Percentiles rank a stretch among this genome's conserved stretches.
phyloP scores from a whole-genome alignment of 495 filamentous ascomycete species.

The Penicillium parvum region DNA sequence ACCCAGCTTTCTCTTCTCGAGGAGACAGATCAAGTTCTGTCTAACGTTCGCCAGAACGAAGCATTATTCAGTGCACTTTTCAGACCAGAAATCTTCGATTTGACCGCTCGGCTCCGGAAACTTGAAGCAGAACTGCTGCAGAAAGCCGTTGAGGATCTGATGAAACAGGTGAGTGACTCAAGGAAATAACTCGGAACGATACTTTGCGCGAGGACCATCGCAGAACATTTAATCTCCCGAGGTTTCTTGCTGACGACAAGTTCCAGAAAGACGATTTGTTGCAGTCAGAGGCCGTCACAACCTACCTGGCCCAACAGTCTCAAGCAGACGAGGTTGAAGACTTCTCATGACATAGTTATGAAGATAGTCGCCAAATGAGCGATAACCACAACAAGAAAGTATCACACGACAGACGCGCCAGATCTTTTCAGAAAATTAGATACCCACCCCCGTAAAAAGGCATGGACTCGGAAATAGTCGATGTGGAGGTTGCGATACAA shows the following conservation, averaged over 20 bases:
- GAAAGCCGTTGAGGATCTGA: slow-evolving; percentile 48
- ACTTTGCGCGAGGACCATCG: too few relatives aligned
- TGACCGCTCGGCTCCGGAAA: slow-evolving; percentile 47
- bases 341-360: slow-evolving; percentile 38
- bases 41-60: slow-evolving; percentile 23
- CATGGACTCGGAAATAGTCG: slow-evolving; percentile 1
- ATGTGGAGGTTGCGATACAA: slow-evolving; percentile 2
- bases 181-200: too few relatives aligned
- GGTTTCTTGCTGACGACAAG: slow-evolving; percentile 4
- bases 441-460: slow-evolving; percentile 1
- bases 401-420: not conserved
- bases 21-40: slow-evolving; percentile 37
- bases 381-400: not conserved
- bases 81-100: slow-evolving; percentile 35
- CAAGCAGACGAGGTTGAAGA: slow-evolving; percentile 38
- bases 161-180: slow-evolving; percentile 54
- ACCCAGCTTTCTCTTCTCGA: slow-evolving; percentile 56
- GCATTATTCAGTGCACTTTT: slow-evolving; percentile 28
- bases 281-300: slow-evolving; percentile 36
- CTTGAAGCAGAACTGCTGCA: slow-evolving; percentile 58
- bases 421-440: slow-evolving; percentile 7
- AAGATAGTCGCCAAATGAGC: not conserved
- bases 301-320: slow-evolving; percentile 39
- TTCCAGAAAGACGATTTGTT: slow-evolving; percentile 40
- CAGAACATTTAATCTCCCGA: too few relatives aligned